Evolutionary conservation across 1,284 basidiomycete genomes (phyloP), one percentile per base, ranked within the genome.

Genomic region (Ceratobasidium sp.): DNA sequence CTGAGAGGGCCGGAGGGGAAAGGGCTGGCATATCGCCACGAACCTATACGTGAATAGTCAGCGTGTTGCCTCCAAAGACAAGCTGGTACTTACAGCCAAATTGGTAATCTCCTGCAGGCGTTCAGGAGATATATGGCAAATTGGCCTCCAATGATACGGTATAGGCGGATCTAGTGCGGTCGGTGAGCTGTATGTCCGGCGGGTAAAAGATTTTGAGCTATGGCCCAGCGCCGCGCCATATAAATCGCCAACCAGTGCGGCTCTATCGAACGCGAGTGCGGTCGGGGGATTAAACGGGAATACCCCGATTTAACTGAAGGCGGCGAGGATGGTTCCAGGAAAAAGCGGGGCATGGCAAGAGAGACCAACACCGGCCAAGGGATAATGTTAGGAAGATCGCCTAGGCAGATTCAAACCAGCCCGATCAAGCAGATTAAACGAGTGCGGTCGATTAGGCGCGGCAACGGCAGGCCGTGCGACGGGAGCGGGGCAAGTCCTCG

Each of bases 181-280:
- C 56, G 69, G 69, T 44, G 69, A 71, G 51, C 69, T 71, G 69
- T 61, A 71, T 22, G 69, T 71, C 56, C 69, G 54, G 32, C 69
- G 69, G 57, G n/a, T 61, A 17, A n/a, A n/a, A n/a, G 54, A 37
- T 54, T 71, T 57, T 71, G 52, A 49, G 68, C 34, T 8, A 59
- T 29, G 29, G 68, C 52, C 68, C 68, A 71, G 37, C 43, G 52
- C 19, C 68, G 54, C 13, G 52, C 34, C 52, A 61, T 34, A 25
- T 71, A 71, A 25, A 61, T 22, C 56, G 54, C 43, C 37, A 71
- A 56, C 68, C 68, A 71, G 56, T 61, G 68, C 9, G 68, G 68
- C 34, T 71, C 68, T 15, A 71, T 40, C 1, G 68, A 59, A n/a
- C 68, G 68, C 17, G 68, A 15, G 37, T 54, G 68, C 9, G 22